These are phyloP conservation scores for Pulveroboletus ridleyi DNA, from an alignment of 1,284 basidiomycete genomes.

Conservation along the genomic window DNA sequence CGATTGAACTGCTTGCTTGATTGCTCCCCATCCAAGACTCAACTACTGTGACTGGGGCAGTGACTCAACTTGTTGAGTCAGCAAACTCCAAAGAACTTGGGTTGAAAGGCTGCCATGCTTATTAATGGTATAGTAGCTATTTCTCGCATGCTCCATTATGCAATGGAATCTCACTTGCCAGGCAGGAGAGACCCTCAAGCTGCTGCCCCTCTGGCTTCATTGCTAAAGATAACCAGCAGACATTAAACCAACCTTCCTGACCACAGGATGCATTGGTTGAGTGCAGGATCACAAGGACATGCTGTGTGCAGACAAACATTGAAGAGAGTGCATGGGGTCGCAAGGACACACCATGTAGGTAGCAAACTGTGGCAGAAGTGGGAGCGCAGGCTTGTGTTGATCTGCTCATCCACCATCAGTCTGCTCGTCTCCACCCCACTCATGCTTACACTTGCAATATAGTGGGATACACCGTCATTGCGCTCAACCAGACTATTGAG, in stretches of 20 bases:
- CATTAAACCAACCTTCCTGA: slow-evolving; percentile 11
- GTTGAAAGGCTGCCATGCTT: slow-evolving; percentile 87
- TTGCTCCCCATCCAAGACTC: slow-evolving; percentile 85
- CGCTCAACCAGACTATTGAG: slow-evolving; percentile 71
- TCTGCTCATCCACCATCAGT: slow-evolving; percentile 57
- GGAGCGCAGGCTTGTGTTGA: slow-evolving; percentile 46
- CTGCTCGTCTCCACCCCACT: slow-evolving; percentile 1
- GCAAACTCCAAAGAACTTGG: slow-evolving; percentile 83
- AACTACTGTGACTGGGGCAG: slow-evolving; percentile 67
- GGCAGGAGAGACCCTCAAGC: slow-evolving; percentile 72
- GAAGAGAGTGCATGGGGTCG: too few species aligned
- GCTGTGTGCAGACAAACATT: too few species aligned
- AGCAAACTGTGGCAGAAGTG: too few species aligned
- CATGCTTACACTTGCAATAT: slow-evolving; percentile 35
- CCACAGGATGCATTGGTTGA: slow-evolving; percentile 82
- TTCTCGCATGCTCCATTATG: slow-evolving; percentile 74
- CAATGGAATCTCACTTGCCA: slow-evolving; percentile 61
- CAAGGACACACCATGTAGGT: too few species aligned
- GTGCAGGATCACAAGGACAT: too few species aligned
- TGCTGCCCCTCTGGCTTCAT: slow-evolving; percentile 70
- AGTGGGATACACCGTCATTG: slow-evolving; percentile 76
- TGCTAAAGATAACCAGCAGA: slow-evolving; percentile 72
- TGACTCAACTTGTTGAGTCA: slow-evolving; percentile 77
- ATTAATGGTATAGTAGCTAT: slow-evolving; percentile 88
- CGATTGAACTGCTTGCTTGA: slow-evolving; percentile 86